Conservation (phyloP, 305 asterid genomes). For the Solanum aculeatissimum region DNA sequence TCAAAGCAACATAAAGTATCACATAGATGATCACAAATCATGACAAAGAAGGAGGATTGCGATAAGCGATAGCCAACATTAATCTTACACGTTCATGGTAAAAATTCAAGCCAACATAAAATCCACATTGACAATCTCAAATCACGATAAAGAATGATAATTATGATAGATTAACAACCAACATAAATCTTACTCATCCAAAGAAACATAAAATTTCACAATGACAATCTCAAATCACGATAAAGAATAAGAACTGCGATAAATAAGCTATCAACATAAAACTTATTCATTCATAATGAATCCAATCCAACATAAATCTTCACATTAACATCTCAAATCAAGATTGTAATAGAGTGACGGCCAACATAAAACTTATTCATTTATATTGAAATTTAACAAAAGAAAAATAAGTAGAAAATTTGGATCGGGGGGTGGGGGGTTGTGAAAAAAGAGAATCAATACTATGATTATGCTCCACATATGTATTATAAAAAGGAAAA, state of each 20-base stretch:
- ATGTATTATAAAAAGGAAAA: slow-evolving; percentile 2
- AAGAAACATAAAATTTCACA: too few relatives aligned
- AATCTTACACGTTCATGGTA: background rate
- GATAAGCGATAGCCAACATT: background rate
- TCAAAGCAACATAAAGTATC: too few relatives aligned
- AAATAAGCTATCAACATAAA: too few relatives aligned
- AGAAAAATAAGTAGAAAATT: background rate
- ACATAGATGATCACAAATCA: background rate
- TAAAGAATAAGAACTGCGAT: too few relatives aligned
- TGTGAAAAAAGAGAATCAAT: background rate
- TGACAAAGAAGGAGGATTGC: background rate
- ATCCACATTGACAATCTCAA: too few relatives aligned
- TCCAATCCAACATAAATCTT: too few relatives aligned
- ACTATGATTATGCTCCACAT: background rate
- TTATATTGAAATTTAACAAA: background rate
- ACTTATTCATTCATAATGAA: too few relatives aligned
- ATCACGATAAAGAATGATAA: too few relatives aligned
- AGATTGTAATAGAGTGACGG: background rate
- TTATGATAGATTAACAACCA: too few relatives aligned
- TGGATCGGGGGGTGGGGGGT: background rate
- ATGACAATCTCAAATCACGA: too few relatives aligned
- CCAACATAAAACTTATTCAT: background rate
- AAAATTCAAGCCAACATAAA: too few relatives aligned
- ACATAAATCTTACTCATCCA: too few relatives aligned
- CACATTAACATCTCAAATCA: background rate